Percentiles rank a stretch among this genome's conserved stretches.
These are phyloP conservation scores for Helicocarpus griseus DNA, from an alignment of 2,329 filamentous ascomycete genomes.

Conservation along the genomic window DNA sequence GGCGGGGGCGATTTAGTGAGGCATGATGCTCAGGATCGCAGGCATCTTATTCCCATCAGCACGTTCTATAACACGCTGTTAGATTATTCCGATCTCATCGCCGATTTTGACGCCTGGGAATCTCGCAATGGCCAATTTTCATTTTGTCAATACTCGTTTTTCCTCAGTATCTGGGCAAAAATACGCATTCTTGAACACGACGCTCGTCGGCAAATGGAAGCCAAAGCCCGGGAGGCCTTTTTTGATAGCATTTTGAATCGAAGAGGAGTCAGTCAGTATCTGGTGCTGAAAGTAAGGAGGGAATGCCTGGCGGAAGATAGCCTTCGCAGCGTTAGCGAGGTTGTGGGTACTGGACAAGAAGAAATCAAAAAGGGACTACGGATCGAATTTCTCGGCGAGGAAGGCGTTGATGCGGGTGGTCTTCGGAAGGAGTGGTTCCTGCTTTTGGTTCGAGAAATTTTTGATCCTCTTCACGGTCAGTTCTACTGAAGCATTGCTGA, in stretches of 20 bases:
- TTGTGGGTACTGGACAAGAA: conserved; percentile 67
- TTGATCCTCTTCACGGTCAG: conserved; percentile 80
- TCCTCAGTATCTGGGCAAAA: conserved; percentile 85
- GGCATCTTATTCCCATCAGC: conserved; percentile 65
- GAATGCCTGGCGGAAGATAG: conserved; percentile 87
- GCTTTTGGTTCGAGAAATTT: conserved; percentile 76
- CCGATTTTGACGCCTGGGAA: conserved; percentile 85
- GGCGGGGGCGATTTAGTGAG: conserved; percentile 8
- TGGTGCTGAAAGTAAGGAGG: conserved; percentile 66
- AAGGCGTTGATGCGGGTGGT: conserved; percentile 83
- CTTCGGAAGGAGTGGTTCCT: conserved; percentile 93
- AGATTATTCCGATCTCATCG: conserved; percentile 75
- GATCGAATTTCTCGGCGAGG: conserved; percentile 78
- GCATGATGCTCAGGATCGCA: conserved; percentile 39
- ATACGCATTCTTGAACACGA: conserved; percentile 85
- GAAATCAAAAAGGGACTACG: conserved; percentile 85
- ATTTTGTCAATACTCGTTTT: conserved; percentile 87
- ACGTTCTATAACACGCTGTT: conserved; percentile 82
- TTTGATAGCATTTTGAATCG: conserved; percentile 78
- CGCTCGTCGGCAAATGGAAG: conserved; percentile 78
- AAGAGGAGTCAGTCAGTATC: conserved; percentile 63
- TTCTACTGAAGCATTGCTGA: conserved; percentile 9
- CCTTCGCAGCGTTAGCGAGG: conserved; percentile 72
- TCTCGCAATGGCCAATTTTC: conserved; percentile 62
- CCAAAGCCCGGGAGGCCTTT: conserved; percentile 78